Percentiles rank a stretch among this genome's conserved stretches.
These are phyloP conservation scores for Nemania bipapillata DNA, from an alignment of 2,329 filamentous ascomycete species.

Conservation along the genomic window DNA sequence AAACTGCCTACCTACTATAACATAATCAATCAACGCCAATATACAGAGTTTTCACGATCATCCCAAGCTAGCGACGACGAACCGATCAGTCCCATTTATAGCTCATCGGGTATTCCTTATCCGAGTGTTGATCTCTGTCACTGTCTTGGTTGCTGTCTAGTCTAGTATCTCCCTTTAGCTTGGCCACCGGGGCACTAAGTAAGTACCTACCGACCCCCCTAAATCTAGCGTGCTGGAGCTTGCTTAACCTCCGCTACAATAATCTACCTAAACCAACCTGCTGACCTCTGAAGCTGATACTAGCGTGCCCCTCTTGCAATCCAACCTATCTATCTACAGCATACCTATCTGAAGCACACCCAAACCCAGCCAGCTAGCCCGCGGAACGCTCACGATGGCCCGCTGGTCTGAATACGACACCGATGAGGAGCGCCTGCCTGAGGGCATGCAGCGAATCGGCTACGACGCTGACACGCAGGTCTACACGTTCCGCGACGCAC, in stretches of 20 bases:
- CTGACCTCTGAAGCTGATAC: neutral
- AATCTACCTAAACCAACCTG: neutral
- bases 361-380: neutral
- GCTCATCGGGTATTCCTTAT: neutral
- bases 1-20: neutral
- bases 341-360: too few species aligned
- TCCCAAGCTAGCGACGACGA: neutral
- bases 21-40: neutral
- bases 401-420: conserved; percentile 53
- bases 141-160: neutral
- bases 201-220: too few species aligned
- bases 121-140: neutral
- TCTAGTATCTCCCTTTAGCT: neutral
- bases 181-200: neutral
- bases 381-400: conserved; percentile 43
- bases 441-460: conserved; percentile 61
- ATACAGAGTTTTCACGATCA: neutral
- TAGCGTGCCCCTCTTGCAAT: neutral
- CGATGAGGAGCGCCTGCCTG: conserved; percentile 60
- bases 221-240: too few species aligned
- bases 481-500: conserved; percentile 59
- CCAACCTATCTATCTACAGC: too few species aligned
- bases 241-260: too few species aligned
- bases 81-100: neutral
- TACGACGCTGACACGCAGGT: conserved; percentile 62